Evolutionary conservation across 2,329 filamentous ascomycete genomes (phyloP), one percentile per base, ranked within the genome.

Genomic region (Orbilia javanica): DNA sequence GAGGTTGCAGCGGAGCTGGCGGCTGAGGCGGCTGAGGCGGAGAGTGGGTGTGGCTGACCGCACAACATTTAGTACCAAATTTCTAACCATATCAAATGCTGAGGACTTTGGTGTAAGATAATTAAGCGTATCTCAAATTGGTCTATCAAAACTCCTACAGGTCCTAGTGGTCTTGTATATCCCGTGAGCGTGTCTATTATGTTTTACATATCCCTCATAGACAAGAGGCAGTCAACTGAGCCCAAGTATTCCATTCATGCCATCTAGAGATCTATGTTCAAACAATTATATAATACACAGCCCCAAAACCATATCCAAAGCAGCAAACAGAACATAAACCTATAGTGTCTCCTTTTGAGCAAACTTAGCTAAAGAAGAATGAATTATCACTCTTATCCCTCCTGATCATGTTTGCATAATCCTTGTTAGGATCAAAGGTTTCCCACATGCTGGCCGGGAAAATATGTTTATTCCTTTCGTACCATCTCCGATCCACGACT

Each of bases 381-480:
- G 93, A 90, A 84, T 99, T 99, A 11, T 96, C 96, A 69, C 93
- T 91, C 11, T 89, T 88, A 85, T 99, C 96, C 82, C 93, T 92
- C 81, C 93, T 89, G 44, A 94, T 89, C 81, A 93, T 90, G 80
- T 87, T 88, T 82, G 89, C 88, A 85, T 97, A 97, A 82, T 97
- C 92, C 84, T 92, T 93, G 79, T 93, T 93, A 0, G 94, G 92
- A 80, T 97, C 94, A 83, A 97, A 99, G 79, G 97, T 92, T 81
- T 94, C 93, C 96, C 96, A 99, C 55, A 95, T 89, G 83, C 93
- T 98, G 20, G 95, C 95, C 0, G 96, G 96, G 83, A 95, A 99
- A 73, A 99, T 98, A 84, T 99, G 96, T 85, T 98, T 99, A 84
- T 98, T 97, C 82, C 91, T 89, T 86, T 97, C 94, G 84, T 97